Percentiles rank a stretch among this genome's conserved stretches.
These are phyloP conservation scores for Neurospora crassa DNA, from an alignment of 2,329 filamentous ascomycete genomes.

Conservation along the genomic window DNA sequence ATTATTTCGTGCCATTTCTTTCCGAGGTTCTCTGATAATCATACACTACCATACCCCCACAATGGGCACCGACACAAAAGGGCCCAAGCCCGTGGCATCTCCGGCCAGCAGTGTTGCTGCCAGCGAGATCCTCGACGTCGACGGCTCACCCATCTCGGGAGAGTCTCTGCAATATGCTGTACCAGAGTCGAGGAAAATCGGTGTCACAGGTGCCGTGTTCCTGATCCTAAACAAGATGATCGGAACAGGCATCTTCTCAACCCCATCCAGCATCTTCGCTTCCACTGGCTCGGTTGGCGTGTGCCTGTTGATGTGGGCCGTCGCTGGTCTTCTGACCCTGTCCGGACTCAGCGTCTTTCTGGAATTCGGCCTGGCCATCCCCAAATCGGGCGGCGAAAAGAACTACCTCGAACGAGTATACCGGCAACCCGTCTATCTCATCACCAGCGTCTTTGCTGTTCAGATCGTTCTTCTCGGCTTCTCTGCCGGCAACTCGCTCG, in stretches of 20 bases:
- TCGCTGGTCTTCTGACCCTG: constrained; percentile 40
- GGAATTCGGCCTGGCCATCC: constrained; percentile 55
- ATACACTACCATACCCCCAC: not conserved
- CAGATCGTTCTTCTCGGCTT: constrained; percentile 55
- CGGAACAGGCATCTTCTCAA: constrained; percentile 48
- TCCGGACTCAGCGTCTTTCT: constrained; percentile 51
- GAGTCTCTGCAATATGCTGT: constrained; percentile 22
- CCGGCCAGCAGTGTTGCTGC: not conserved
- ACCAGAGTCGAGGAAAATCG: constrained; percentile 38
- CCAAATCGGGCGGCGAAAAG: constrained; percentile 55
- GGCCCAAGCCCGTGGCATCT: not conserved
- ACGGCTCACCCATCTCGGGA: not conserved
- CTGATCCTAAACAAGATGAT: constrained; percentile 51
- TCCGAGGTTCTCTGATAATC: not conserved
- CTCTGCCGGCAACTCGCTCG: constrained; percentile 48
- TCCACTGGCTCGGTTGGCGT: constrained; percentile 45
- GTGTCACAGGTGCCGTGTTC: constrained; percentile 42
- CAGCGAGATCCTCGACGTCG: constrained; percentile 3
- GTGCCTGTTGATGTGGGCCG: constrained; percentile 27
- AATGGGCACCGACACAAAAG: constrained; percentile 1
- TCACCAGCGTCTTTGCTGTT: constrained; percentile 48
- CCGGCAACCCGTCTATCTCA: constrained; percentile 46
- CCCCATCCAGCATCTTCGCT: constrained; percentile 41
- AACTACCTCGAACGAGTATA: constrained; percentile 57
- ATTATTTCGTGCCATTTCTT: not conserved